Evolutionary conservation across 2,329 filamentous ascomycete genomes (phyloP).

Genomic region (Monosporascus ibericus): DNA sequence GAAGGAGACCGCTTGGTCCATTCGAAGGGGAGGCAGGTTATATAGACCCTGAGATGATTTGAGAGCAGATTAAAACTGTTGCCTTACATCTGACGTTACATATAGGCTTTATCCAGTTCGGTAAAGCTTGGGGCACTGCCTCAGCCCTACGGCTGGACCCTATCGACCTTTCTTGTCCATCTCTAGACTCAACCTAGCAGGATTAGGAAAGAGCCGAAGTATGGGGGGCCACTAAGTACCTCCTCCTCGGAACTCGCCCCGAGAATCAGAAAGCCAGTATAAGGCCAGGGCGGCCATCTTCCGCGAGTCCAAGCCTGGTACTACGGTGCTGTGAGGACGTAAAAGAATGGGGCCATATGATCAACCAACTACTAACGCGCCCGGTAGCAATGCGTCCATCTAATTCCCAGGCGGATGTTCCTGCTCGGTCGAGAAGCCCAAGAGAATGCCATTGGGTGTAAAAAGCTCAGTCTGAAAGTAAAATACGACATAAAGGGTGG

Average conservation of each 20-base stretch:
- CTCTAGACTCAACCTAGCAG: neutral
- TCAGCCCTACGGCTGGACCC: conserved; percentile 19
- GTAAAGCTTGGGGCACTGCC: conserved; percentile 12
- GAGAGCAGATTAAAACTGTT: neutral
- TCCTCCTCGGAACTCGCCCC: neutral
- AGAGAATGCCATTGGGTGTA: neutral
- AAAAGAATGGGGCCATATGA: too few relatives aligned
- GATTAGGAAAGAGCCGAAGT: neutral
- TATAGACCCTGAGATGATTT: neutral
- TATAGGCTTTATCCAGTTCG: conserved; percentile 8
- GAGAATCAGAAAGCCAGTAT: neutral
- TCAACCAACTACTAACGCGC: too few relatives aligned
- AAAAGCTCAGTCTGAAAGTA: neutral
- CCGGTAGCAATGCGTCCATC: too few relatives aligned
- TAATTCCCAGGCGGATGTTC: too few relatives aligned
- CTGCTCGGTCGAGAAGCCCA: neutral
- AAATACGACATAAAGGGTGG: neutral
- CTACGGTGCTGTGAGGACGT: too few relatives aligned
- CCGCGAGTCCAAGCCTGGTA: neutral
- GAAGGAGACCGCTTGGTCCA: neutral
- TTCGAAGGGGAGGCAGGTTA: neutral
- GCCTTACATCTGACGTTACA: conserved; percentile 7
- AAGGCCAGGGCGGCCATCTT: neutral
- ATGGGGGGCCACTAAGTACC: neutral
- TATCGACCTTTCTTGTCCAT: conserved; percentile 5